These are phyloP conservation scores for Sanghuangporus sanghuang DNA, from an alignment of 1,284 basidiomycete genomes.

Conservation along the genomic window DNA sequence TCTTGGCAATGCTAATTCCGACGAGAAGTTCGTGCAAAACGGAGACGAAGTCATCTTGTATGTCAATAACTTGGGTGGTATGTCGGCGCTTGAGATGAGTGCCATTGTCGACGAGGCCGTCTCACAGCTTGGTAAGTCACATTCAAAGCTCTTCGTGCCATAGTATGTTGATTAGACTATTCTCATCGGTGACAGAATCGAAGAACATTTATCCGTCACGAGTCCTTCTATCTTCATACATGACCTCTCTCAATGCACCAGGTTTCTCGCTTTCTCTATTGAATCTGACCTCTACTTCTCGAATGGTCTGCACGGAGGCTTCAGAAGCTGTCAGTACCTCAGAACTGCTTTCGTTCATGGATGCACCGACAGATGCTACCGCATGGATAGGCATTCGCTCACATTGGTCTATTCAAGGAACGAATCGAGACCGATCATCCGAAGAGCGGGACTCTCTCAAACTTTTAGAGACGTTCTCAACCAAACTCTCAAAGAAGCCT, in stretches of 20 bases:
- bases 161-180: not conserved
- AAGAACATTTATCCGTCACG: conserved; percentile 7
- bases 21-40: conserved; percentile 8
- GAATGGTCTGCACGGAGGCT: conserved; percentile 15
- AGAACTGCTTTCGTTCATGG: conserved; percentile 31
- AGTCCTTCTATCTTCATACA: conserved; percentile 30
- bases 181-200: not conserved
- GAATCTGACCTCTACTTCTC: conserved; percentile 24
- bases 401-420: conserved; percentile 16
- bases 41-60: conserved; percentile 37
- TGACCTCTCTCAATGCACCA: conserved; percentile 42
- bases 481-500: not conserved
- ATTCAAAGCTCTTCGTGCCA: not conserved
- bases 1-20: not conserved
- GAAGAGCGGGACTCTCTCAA: conserved; percentile 1
- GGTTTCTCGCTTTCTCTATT: conserved; percentile 39
- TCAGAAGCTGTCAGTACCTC: conserved; percentile 22
- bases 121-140: conserved; percentile 34
- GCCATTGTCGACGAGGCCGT: conserved; percentile 40
- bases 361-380: conserved; percentile 34
- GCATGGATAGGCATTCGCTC: conserved; percentile 33
- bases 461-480: not conserved
- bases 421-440: not conserved
- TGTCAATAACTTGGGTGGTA: conserved; percentile 53
- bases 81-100: conserved; percentile 49